Evolutionary conservation across 2,329 filamentous ascomycete species (phyloP).

Genomic region (Lasiodiplodia hormozganensis): DNA sequence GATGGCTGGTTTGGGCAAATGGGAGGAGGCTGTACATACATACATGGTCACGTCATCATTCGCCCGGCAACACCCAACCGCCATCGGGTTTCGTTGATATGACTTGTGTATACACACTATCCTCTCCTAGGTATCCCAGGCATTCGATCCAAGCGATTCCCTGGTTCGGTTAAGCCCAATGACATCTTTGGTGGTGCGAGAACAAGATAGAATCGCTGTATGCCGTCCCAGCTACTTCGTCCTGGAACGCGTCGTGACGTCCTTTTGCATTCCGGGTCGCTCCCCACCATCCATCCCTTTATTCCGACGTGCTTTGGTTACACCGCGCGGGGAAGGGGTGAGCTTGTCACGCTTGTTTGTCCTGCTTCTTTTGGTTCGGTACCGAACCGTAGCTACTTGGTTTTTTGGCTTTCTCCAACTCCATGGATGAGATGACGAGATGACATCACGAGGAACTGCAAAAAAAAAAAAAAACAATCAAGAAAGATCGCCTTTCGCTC

Average conservation of each 20-base stretch:
- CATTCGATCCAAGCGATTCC: neutral
- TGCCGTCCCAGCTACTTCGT: neutral
- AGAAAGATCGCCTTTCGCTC: neutral
- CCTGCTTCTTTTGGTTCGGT: neutral
- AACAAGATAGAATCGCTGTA: neutral
- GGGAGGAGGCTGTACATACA: neutral
- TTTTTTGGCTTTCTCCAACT: neutral
- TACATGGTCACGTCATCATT: neutral
- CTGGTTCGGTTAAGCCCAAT: neutral
- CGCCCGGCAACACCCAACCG: neutral
- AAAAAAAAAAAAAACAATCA: neutral
- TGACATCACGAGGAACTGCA: neutral
- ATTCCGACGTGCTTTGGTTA: neutral
- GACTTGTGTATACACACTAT: neutral
- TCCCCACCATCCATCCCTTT: slow-evolving; percentile 1
- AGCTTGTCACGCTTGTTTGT: neutral
- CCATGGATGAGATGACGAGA: neutral
- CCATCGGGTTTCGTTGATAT: neutral
- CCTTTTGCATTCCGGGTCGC: neutral
- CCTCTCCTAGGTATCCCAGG: neutral
- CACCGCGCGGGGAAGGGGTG: neutral
- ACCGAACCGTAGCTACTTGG: neutral
- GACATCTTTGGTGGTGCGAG: neutral
- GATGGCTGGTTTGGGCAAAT: neutral
- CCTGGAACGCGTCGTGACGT: neutral